phyloP scores from a whole-genome alignment of 2,329 filamentous ascomycete genomes.

The Aspergillus sp. region DNA sequence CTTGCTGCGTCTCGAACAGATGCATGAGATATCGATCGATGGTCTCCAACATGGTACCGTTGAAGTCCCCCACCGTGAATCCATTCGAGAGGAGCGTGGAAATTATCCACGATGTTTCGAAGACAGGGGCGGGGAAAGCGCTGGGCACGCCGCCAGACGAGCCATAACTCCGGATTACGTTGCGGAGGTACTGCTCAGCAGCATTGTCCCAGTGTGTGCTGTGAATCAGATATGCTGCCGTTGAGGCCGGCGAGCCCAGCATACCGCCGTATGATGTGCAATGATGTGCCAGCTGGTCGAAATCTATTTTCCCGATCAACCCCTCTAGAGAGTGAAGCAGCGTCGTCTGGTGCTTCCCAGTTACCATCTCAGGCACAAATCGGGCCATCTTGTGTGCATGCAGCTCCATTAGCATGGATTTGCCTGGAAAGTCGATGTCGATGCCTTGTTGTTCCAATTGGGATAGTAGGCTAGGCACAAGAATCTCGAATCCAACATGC shows the following conservation, averaged over 20 bases:
- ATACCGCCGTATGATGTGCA: constrained; percentile 34
- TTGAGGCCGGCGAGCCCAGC: constrained; percentile 43
- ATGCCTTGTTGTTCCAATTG: constrained; percentile 27
- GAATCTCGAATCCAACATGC: constrained; percentile 39
- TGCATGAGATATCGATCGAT: not conserved
- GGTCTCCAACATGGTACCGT: not conserved
- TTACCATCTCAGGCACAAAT: constrained; percentile 29
- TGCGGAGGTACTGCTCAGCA: not conserved
- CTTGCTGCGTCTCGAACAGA: not conserved
- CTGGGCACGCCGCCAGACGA: not conserved
- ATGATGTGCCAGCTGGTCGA: constrained; percentile 34
- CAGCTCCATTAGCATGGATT: constrained; percentile 16
- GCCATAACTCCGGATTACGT: not conserved
- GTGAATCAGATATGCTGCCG: constrained; percentile 40
- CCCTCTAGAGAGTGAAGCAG: constrained; percentile 42
- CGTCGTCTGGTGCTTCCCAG: constrained; percentile 21
- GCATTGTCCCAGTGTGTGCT: constrained; percentile 29
- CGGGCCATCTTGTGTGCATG: constrained; percentile 27
- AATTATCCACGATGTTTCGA: not conserved
- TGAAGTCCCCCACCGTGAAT: not conserved
- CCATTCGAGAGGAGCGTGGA: not conserved
- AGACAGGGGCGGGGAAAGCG: not conserved
- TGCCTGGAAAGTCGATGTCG: constrained; percentile 28
- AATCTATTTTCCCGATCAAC: constrained; percentile 40
- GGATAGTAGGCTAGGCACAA: constrained; percentile 30